Percentiles rank a stretch among this genome's conserved stretches.
Evolutionary conservation across 2,329 filamentous ascomycete genomes (phyloP).

Genomic region (Fusarium longipes): DNA sequence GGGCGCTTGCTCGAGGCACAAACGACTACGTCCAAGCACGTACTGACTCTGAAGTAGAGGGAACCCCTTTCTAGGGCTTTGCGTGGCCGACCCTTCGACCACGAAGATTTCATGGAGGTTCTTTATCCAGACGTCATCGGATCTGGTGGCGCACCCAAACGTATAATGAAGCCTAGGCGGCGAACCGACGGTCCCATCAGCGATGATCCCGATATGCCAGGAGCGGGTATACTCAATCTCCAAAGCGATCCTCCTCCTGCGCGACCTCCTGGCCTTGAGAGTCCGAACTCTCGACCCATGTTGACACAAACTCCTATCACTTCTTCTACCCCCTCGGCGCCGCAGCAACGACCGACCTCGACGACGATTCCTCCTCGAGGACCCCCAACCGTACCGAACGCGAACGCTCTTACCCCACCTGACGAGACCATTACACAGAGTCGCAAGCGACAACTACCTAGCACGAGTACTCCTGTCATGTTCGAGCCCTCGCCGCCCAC

Average conservation of each 20-base stretch:
- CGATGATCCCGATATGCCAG: constrained; percentile 62
- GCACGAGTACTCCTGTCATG: constrained; percentile 25
- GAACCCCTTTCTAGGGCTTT: constrained; percentile 69
- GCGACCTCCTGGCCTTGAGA: constrained; percentile 40
- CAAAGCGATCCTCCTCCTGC: constrained; percentile 51
- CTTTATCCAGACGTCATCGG: constrained; percentile 70
- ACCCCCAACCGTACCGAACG: constrained; percentile 52
- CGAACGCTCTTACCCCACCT: constrained; percentile 65
- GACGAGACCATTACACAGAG: constrained; percentile 61
- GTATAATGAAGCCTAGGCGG: constrained; percentile 66
- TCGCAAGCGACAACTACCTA: constrained; percentile 56
- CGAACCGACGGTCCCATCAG: constrained; percentile 59
- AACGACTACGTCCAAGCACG: background rate
- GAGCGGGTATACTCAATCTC: constrained; percentile 60
- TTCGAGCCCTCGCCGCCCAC: constrained; percentile 43
- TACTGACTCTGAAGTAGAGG: constrained; percentile 55
- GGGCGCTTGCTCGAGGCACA: background rate
- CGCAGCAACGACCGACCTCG: constrained; percentile 44
- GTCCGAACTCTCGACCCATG: constrained; percentile 44
- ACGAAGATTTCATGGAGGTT: constrained; percentile 70
- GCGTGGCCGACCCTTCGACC: constrained; percentile 67
- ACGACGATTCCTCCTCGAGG: constrained; percentile 54
- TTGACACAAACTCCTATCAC: constrained; percentile 48
- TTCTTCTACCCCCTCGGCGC: constrained; percentile 39
- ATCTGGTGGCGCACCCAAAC: constrained; percentile 68